A percentile compares a stretch with the other conserved stretches of the same genome.
Conservation (phyloP, 164 flowering plant species). For the Platanus orientalis region DNA sequence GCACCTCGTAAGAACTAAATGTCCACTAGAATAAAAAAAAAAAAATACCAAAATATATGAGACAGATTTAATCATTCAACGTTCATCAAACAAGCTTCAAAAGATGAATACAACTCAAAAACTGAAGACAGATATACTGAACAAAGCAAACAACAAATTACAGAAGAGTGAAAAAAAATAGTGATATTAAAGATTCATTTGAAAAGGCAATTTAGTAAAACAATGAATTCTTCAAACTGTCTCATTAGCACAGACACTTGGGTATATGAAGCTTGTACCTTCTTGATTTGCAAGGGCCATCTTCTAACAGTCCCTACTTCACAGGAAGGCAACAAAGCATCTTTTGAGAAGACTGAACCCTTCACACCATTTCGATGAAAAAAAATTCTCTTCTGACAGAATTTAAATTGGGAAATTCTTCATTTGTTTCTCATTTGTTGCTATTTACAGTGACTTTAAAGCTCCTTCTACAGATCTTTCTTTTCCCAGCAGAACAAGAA, state of each 20-base stretch:
- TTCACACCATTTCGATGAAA: too few species aligned
- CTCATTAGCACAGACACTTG: not conserved
- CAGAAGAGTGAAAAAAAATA: not conserved
- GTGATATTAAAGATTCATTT: too few species aligned
- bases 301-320: not conserved
- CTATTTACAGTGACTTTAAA: conserved; percentile 22
- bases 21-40: too few species aligned
- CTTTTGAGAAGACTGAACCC: too few species aligned
- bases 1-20: too few species aligned
- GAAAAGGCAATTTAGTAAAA: not conserved
- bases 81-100: too few species aligned
- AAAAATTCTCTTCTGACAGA: too few species aligned
- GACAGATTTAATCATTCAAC: too few species aligned
- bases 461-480: conserved; percentile 8
- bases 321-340: not conserved
- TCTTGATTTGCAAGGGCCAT: not conserved
- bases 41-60: too few species aligned
- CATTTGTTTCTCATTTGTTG: conserved; percentile 7
- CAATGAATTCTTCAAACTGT: not conserved
- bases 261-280: conserved; percentile 1
- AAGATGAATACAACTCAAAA: too few species aligned
- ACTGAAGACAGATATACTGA: too few species aligned
- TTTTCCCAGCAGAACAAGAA: conserved; percentile 1
- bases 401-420: not conserved
- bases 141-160: not conserved